A percentile compares a stretch with the other conserved stretches of the same genome.
Evolutionary conservation across 129 eudicot species (phyloP).

Genomic region (Flaveria trinervia): DNA sequence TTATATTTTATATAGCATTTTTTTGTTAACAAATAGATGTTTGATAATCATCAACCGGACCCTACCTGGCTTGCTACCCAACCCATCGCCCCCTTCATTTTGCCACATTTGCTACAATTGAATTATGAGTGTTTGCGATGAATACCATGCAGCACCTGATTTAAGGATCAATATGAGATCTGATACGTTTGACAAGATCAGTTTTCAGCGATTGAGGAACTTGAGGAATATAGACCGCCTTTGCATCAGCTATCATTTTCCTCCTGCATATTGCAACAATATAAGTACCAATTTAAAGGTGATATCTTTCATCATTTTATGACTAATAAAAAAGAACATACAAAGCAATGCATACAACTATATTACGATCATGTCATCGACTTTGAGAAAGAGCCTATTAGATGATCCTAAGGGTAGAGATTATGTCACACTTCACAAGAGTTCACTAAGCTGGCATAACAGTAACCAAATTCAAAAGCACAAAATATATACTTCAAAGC

Average conservation of each 20-base stretch:
- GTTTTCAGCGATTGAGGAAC: conserved; percentile 78
- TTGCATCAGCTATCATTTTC: conserved; percentile 71
- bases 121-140: not conserved
- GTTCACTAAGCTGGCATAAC: no score
- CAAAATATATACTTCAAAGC: no score
- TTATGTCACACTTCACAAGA: no score
- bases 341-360: not conserved
- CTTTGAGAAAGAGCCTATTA: no score
- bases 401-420: no score
- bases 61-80: not conserved
- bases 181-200: conserved; percentile 57
- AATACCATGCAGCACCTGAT: conserved; percentile 27
- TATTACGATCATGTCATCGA: no score
- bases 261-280: conserved; percentile 51
- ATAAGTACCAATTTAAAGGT: not conserved
- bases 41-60: not conserved
- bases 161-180: conserved; percentile 45
- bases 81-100: not conserved
- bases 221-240: conserved; percentile 44
- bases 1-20: not conserved
- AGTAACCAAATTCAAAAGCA: no score
- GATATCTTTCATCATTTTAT: not conserved
- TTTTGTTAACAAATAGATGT: not conserved
- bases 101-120: not conserved
- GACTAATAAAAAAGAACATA: not conserved